Percentiles rank a stretch among this genome's conserved stretches.
phyloP scores from a whole-genome alignment of 176 grass and related monocot species.

The Cenchrus purpureus region DNA sequence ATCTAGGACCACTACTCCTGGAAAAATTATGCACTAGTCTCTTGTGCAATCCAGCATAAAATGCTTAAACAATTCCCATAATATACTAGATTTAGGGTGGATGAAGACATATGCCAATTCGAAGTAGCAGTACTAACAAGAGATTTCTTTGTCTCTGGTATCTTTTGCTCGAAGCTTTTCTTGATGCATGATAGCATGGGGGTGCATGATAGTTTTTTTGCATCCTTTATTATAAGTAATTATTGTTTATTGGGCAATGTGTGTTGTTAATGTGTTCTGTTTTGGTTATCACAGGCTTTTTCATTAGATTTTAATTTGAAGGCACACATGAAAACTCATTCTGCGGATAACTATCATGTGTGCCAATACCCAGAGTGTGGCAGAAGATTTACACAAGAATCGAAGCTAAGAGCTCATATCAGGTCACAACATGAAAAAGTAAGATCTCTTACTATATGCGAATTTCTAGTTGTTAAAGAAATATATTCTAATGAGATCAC shows the following conservation, averaged over 20 bases:
- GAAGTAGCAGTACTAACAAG: neutral
- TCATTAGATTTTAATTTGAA: constrained; percentile 97
- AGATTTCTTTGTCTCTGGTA: neutral
- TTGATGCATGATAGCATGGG: neutral
- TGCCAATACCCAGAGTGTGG: constrained; percentile 82
- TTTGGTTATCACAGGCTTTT: constrained; percentile 75
- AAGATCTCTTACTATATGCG: constrained; percentile 16
- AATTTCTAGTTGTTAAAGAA: neutral
- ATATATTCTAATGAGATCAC: neutral
- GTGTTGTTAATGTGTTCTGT: constrained; percentile 19
- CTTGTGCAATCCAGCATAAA: neutral
- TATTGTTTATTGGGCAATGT: neutral
- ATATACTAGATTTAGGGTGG: neutral
- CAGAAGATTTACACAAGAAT: constrained; percentile 88
- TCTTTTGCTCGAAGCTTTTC: neutral
- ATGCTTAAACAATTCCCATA: neutral
- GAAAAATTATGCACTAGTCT: neutral
- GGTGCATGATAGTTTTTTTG: neutral
- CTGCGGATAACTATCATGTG: constrained; percentile 84
- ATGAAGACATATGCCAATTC: neutral
- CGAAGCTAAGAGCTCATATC: constrained; percentile 86
- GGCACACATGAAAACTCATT: constrained; percentile 95
- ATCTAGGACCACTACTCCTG: neutral
- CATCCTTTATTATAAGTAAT: neutral
- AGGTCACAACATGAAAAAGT: constrained; percentile 90